A percentile compares a stretch with the other conserved stretches of the same genome.
Conservation (phyloP, 768 basidiomycete genomes). For the Krasilnikovozyma curviuscula region DNA sequence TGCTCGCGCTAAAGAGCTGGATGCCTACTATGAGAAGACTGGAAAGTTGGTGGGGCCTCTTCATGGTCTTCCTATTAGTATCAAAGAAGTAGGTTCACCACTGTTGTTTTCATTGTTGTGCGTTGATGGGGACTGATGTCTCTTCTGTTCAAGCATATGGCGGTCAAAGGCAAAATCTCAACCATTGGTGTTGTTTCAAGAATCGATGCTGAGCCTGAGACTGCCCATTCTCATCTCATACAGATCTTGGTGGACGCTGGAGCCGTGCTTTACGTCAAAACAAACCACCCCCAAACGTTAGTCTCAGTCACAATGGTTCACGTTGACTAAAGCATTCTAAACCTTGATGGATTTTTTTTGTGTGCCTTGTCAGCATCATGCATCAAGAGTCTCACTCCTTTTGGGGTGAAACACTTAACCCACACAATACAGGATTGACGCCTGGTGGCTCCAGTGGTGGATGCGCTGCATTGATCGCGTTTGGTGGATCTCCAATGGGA, state of each 20-base stretch:
- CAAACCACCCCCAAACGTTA: slow-evolving; percentile 36
- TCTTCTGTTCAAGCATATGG: too few species aligned
- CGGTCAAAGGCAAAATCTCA: too few species aligned
- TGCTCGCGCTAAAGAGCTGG: slow-evolving; percentile 43
- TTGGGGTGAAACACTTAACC: slow-evolving; percentile 20
- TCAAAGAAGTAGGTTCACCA: slow-evolving; percentile 55
- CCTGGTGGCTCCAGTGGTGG: slow-evolving; percentile 22
- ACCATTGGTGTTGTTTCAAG: slow-evolving; percentile 48
- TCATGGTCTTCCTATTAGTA: slow-evolving; percentile 53
- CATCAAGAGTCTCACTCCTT: not conserved
- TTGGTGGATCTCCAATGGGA: slow-evolving; percentile 32
- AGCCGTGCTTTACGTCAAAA: slow-evolving; percentile 51
- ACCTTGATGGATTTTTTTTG: slow-evolving; percentile 12
- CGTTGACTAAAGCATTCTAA: too few species aligned
- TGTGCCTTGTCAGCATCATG: slow-evolving; percentile 18
- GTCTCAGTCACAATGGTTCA: too few species aligned
- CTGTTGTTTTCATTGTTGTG: too few species aligned
- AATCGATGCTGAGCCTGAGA: slow-evolving; percentile 42
- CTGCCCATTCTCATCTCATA: slow-evolving; percentile 42
- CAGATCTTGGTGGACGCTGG: slow-evolving; percentile 49
- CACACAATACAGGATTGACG: slow-evolving; percentile 18
- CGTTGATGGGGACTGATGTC: too few species aligned
- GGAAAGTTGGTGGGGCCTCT: slow-evolving; percentile 51
- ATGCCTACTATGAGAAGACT: slow-evolving; percentile 40
- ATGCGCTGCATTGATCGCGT: slow-evolving; percentile 20